Evolutionary conservation across 345 rosid species (phyloP), one percentile per base, ranked within the genome.

Genomic region (Eucalyptus regnans): DNA sequence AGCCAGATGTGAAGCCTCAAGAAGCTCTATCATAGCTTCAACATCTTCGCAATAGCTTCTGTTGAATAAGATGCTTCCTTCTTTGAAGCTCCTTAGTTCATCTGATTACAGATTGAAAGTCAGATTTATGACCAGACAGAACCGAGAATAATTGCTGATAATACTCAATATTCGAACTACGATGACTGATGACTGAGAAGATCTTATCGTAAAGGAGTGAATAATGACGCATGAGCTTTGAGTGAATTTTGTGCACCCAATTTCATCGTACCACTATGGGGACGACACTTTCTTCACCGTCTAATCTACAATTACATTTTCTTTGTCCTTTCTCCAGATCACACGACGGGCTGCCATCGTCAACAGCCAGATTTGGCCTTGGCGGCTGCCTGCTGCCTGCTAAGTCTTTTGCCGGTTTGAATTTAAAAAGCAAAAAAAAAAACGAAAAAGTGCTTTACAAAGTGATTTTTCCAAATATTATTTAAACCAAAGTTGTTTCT

Each of bases 1-100:
- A 22, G 87, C 91, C 49, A 93, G 56, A 90, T 91, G 90, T 6
- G 96, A 92, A 18, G 94, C 95, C 89, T 95, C 95, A 8, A 68
- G 89, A 41, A 95, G 92, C 90, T 92, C 93, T 7, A 93, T 86
- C 87, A 92, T 44, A 76, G 92, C 94, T 88, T 90, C 66, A 14
- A 90, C 41, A 44, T 91, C 91, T 27, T 9, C 4, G 27, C 29
- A 13, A 86, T 86, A 64, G 81, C 56, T 89, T 27, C 43, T 43
- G 33, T 54, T 23, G 25, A 89, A 90, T 37, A 20, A 27, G 5
- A 89, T 90, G 23, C 41, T 90, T 71, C 90, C 90, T 52, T 92
- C 92, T 89, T 89, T 25, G 89, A 92, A 93, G 68, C 76, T 68
- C 12, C 48, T 48, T n/a, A 93, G 90, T 29, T 92, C 46, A 50